Evolutionary conservation across 306 rosid species (phyloP).

Genomic region (Quercus robur): DNA sequence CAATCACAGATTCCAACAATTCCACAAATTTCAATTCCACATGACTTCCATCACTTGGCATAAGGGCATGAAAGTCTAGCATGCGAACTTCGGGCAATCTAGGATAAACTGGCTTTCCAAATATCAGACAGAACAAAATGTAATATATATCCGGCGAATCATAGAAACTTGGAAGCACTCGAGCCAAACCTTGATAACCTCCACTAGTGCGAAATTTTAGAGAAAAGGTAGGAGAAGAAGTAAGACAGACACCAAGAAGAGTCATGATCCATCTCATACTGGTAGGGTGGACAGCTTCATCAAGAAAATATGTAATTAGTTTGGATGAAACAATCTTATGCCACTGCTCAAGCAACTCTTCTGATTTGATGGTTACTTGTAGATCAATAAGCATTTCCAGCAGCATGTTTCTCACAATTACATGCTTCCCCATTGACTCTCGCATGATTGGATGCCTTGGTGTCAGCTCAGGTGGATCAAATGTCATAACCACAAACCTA

Average conservation of each 20-base stretch:
- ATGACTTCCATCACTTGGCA: conserved; percentile 83
- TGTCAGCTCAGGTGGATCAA: conserved; percentile 84
- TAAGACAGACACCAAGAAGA: conserved; percentile 94
- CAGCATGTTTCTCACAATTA: conserved; percentile 95
- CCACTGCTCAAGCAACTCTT: conserved; percentile 97
- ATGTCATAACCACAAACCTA: conserved; percentile 96
- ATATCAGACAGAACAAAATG: conserved; percentile 92
- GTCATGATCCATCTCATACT: conserved; percentile 99
- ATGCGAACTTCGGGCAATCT: conserved; percentile 98
- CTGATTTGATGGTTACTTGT: conserved; percentile 86
- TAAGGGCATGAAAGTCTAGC: conserved; percentile 98
- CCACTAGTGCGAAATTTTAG: conserved; percentile 96
- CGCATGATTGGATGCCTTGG: conserved; percentile 63
- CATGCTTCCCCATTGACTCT: conserved; percentile 98
- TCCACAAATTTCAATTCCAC: conserved; percentile 77
- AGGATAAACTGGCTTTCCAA: conserved; percentile 97
- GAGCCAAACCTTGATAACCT: conserved; percentile 89
- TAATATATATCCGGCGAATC: conserved; percentile 98
- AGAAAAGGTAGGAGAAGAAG: conserved; percentile 91
- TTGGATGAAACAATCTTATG: conserved; percentile 96
- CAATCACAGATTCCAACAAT: conserved; percentile 84
- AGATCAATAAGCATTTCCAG: conserved; percentile 99
- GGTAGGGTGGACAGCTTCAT: conserved; percentile 95
- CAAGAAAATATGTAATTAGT: conserved; percentile 93
- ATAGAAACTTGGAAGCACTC: conserved; percentile 91